phyloP scores from a whole-genome alignment of 352 stramenopile genomes.

The Phytophthora fragariae region DNA sequence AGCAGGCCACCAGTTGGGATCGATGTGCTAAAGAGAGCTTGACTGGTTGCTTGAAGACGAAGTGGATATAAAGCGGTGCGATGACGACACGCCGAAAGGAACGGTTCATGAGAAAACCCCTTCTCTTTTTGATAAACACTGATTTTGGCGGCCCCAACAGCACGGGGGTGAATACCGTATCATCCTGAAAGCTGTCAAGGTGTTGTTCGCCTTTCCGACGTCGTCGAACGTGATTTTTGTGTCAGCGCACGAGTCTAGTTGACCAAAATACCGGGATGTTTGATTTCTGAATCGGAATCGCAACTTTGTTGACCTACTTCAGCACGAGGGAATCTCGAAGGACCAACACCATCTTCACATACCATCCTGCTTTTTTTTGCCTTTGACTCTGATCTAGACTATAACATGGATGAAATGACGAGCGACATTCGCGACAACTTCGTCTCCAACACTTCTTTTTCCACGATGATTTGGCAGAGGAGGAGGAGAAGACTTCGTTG shows the following conservation, averaged over 20 bases:
- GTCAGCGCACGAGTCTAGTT: constrained; percentile 18
- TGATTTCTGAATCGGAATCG: constrained; percentile 22
- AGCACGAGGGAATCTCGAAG: constrained; percentile 22
- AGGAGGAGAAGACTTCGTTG: too few species aligned
- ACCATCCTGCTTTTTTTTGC: constrained; percentile 10
- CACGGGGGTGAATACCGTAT: constrained; percentile 14
- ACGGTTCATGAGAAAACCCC: constrained; percentile 4
- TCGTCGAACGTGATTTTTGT: constrained; percentile 29
- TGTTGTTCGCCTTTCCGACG: constrained; percentile 12
- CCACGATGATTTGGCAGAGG: too few species aligned
- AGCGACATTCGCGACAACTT: too few species aligned
- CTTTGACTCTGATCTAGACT: constrained; percentile 4
- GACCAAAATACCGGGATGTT: constrained; percentile 24
- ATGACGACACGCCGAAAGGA: constrained; percentile 3
- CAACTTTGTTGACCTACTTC: constrained; percentile 21
- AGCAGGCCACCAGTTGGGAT: not conserved
- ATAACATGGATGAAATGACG: too few species aligned
- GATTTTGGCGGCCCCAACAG: constrained; percentile 16
- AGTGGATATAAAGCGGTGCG: constrained; percentile 7
- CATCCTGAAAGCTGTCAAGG: constrained; percentile 23
- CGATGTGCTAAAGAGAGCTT: constrained; percentile 18
- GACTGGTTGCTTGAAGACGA: constrained; percentile 11
- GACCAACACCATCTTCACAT: constrained; percentile 12
- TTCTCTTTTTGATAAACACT: too few species aligned
- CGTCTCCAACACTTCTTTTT: too few species aligned